Percentiles rank a stretch among this genome's conserved stretches.
Conservation (phyloP, 331 rosid genomes). For the Quercus tomentella region DNA sequence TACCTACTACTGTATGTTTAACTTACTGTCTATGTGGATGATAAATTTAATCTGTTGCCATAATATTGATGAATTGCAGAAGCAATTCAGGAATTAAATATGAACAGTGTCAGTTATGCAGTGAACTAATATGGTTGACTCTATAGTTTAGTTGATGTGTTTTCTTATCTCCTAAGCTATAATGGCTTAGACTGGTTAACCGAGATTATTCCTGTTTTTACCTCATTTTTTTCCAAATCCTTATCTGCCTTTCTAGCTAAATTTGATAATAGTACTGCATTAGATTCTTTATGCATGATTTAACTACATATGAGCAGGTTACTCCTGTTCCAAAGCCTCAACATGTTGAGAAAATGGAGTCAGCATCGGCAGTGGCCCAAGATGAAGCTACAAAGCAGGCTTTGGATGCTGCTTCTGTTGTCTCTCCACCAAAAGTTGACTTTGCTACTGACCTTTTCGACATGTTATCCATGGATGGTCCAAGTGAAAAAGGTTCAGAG, state of each 20-base stretch:
- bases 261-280: not conserved
- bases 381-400: slow-evolving; percentile 57
- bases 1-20: too few relatives aligned
- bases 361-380: slow-evolving; percentile 42
- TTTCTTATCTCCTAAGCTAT: not conserved
- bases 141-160: not conserved
- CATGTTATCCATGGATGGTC: slow-evolving; percentile 18
- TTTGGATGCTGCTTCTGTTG: slow-evolving; percentile 40
- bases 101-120: not conserved
- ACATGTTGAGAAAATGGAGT: slow-evolving; percentile 59
- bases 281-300: slow-evolving; percentile 1
- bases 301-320: slow-evolving; percentile 39
- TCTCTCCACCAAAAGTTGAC: slow-evolving; percentile 75
- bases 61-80: not conserved
- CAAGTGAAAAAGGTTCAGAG: too few relatives aligned
- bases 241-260: not conserved
- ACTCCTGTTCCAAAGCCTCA: slow-evolving; percentile 55
- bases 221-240: not conserved
- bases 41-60: not conserved
- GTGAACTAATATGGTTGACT: not conserved
- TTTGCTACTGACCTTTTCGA: slow-evolving; percentile 90
- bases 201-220: slow-evolving; percentile 4
- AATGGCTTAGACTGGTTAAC: not conserved
- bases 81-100: not conserved
- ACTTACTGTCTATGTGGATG: not conserved